phyloP scores from a whole-genome alignment of 2,329 filamentous ascomycete genomes.

The Lasiodiplodia citricola region DNA sequence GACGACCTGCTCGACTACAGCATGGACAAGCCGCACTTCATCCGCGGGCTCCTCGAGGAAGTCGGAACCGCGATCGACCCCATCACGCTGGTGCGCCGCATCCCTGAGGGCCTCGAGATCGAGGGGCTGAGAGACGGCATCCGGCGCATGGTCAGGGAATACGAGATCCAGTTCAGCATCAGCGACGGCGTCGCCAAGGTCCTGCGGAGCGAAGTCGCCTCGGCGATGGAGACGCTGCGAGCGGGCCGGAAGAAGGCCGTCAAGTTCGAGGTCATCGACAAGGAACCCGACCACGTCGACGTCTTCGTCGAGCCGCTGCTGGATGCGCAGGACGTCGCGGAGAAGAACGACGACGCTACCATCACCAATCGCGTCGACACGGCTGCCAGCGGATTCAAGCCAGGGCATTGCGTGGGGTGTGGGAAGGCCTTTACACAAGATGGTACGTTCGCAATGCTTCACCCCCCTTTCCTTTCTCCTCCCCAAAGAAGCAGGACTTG shows the following conservation, averaged over 20 bases:
- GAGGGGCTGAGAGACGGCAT: slow-evolving; percentile 87
- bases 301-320: slow-evolving; percentile 40
- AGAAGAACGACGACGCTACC: background rate
- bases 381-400: slow-evolving; percentile 23
- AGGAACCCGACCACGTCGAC: slow-evolving; percentile 30
- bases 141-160: slow-evolving; percentile 89
- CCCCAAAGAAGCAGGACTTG: background rate
- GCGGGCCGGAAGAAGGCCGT: slow-evolving; percentile 82
- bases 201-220: slow-evolving; percentile 82
- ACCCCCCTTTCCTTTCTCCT: background rate
- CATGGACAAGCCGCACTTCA: slow-evolving; percentile 97
- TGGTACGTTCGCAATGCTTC: slow-evolving; percentile 34
- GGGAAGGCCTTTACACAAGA: slow-evolving; percentile 44
- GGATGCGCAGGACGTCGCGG: slow-evolving; percentile 34
- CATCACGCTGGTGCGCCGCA: slow-evolving; percentile 84
- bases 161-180: slow-evolving; percentile 94
- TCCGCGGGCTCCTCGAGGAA: slow-evolving; percentile 87
- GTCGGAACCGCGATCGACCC: slow-evolving; percentile 94
- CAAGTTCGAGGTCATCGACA: slow-evolving; percentile 76
- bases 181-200: slow-evolving; percentile 88
- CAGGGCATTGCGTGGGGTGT: slow-evolving; percentile 49
- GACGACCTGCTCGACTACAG: slow-evolving; percentile 92
- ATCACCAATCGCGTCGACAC: slow-evolving; percentile 32
- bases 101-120: slow-evolving; percentile 91
- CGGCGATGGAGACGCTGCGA: slow-evolving; percentile 80